These are phyloP conservation scores for Grosmannia huntii DNA, from an alignment of 2,329 filamentous ascomycete genomes.

Conservation along the genomic window DNA sequence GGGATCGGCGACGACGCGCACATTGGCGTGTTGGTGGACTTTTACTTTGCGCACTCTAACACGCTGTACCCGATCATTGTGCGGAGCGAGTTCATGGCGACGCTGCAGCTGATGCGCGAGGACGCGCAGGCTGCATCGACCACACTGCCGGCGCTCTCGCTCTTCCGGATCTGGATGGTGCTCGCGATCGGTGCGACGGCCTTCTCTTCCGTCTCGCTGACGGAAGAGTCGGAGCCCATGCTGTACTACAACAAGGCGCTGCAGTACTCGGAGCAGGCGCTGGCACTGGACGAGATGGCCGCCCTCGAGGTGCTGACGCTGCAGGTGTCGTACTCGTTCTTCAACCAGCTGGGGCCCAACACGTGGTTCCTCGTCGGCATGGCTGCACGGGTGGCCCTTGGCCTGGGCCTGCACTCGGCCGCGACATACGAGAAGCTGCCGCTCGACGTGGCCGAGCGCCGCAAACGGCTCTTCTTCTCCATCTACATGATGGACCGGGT, in stretches of 20 bases:
- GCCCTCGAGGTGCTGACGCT: constrained; percentile 30
- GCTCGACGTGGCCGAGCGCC: constrained; percentile 20
- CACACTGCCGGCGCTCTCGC: constrained; percentile 20
- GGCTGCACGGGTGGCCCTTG: constrained; percentile 28
- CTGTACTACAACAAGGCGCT: constrained; percentile 31
- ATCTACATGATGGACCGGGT: constrained; percentile 37
- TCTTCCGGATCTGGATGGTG: constrained; percentile 35
- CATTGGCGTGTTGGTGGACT: constrained; percentile 21
- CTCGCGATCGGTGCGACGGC: constrained; percentile 33
- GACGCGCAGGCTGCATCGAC: constrained; percentile 17
- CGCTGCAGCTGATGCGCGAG: constrained; percentile 18
- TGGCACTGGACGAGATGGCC: constrained; percentile 26
- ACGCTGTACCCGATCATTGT: constrained; percentile 32
- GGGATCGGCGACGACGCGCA: constrained; percentile 14
- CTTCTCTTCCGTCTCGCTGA: constrained; percentile 27
- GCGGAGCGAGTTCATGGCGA: constrained; percentile 20
- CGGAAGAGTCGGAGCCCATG: constrained; percentile 28
- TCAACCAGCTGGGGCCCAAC: constrained; percentile 31
- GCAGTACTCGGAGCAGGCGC: constrained; percentile 25
- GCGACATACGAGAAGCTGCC: constrained; percentile 22
- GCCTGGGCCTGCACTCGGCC: constrained; percentile 16
- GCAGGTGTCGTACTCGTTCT: constrained; percentile 35
- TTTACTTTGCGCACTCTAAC: constrained; percentile 34
- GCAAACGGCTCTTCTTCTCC: constrained; percentile 31
- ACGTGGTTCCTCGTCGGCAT: constrained; percentile 29